Evolutionary conservation across 1,139 yeast species (phyloP).

Genomic region (Yamadazyma mexicana): DNA sequence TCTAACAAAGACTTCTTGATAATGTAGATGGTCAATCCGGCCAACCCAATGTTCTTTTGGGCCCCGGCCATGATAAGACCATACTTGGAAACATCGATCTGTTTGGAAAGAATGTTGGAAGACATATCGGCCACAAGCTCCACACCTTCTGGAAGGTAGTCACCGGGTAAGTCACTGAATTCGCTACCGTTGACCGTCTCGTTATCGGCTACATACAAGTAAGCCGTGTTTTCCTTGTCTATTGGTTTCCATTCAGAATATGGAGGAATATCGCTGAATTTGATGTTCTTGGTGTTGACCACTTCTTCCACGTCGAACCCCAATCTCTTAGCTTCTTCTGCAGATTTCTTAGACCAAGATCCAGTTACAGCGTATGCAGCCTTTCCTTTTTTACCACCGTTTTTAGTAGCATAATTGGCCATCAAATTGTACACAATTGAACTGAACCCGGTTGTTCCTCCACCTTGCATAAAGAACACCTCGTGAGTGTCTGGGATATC

Average conservation of each 20-base stretch:
- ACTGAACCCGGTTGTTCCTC: conserved; percentile 95
- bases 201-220: conserved; percentile 88
- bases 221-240: conserved; percentile 60
- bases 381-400: conserved; percentile 68
- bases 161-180: conserved; percentile 56
- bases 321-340: conserved; percentile 81
- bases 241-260: conserved; percentile 60
- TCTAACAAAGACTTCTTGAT: conserved; percentile 77
- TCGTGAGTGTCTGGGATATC: conserved; percentile 89
- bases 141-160: conserved; percentile 62
- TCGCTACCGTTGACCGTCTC: conserved; percentile 96
- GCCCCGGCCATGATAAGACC: conserved; percentile 95
- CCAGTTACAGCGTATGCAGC: conserved; percentile 93
- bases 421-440: conserved; percentile 80
- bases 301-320: conserved; percentile 76
- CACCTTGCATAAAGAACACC: conserved; percentile 93
- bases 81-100: conserved; percentile 76
- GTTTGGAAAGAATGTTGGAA: conserved; percentile 82
- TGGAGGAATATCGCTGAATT: conserved; percentile 69
- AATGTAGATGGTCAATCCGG: conserved; percentile 90
- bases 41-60: conserved; percentile 94
- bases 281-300: conserved; percentile 63
- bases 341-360: conserved; percentile 86
- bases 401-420: conserved; percentile 65
- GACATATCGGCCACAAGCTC: conserved; percentile 94